These are phyloP conservation scores for Marchantia polymorpha DNA, from an alignment of 225 moss, liverwort and hornwort genomes.

Conservation along the genomic window DNA sequence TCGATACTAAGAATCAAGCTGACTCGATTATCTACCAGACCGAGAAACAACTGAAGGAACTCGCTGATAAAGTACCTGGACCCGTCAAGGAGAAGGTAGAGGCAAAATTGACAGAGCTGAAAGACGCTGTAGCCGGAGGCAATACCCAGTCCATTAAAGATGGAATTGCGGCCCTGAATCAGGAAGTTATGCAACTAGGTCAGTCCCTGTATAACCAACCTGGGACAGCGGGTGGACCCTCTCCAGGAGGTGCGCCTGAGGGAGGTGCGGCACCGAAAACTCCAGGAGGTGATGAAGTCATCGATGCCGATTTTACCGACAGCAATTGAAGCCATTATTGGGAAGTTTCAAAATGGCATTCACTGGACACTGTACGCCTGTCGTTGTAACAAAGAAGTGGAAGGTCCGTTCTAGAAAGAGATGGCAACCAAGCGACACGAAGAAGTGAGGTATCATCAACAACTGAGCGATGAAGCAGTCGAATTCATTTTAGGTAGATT, in stretches of 20 bases:
- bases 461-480: too few relatives aligned
- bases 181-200: slow-evolving; percentile 43
- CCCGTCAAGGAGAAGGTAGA: slow-evolving; percentile 45
- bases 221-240: slow-evolving; percentile 29
- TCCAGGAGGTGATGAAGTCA: slow-evolving; percentile 57
- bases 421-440: too few relatives aligned
- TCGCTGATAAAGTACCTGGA: slow-evolving; percentile 49
- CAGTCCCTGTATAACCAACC: slow-evolving; percentile 43
- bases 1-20: slow-evolving; percentile 45
- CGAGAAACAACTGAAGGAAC: slow-evolving; percentile 43
- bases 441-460: too few relatives aligned
- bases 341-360: too few relatives aligned
- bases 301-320: slow-evolving; percentile 55
- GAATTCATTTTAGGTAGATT: too few relatives aligned
- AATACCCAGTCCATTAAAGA: slow-evolving; percentile 38
- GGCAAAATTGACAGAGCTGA: slow-evolving; percentile 41
- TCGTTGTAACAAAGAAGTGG: too few relatives aligned
- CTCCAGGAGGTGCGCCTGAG: slow-evolving; percentile 31
- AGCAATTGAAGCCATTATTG: slow-evolving; percentile 8
- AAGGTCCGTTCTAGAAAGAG: too few relatives aligned
- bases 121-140: slow-evolving; percentile 31
- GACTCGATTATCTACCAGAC: slow-evolving; percentile 42
- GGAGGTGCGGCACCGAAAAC: slow-evolving; percentile 13
- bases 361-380: too few relatives aligned
- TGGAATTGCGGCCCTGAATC: slow-evolving; percentile 38